These are phyloP conservation scores for Stevia rebaudiana DNA, from an alignment of 140 eudicot species.

Conservation along the genomic window DNA sequence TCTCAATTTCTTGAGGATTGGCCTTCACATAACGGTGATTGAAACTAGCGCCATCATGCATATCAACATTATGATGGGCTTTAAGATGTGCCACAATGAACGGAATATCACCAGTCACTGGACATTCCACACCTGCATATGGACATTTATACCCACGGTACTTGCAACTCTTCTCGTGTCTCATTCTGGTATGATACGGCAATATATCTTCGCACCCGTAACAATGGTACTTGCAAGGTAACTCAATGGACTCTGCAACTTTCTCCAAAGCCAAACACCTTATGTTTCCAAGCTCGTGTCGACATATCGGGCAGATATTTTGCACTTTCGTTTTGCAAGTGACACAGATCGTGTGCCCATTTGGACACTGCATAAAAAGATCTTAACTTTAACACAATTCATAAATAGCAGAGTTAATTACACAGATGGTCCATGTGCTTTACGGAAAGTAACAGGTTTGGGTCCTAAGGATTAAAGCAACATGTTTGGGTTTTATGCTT, in stretches of 20 bases:
- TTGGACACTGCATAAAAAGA: conserved; percentile 36
- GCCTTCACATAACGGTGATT: conserved; percentile 53
- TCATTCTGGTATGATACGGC: conserved; percentile 32
- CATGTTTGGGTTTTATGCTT: no score
- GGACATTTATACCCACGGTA: conserved; percentile 48
- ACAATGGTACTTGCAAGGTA: conserved; percentile 40
- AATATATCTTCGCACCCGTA: conserved; percentile 42
- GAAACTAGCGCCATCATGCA: conserved; percentile 45
- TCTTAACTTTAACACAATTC: not conserved
- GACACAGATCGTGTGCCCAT: conserved; percentile 46
- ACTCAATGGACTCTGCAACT: conserved; percentile 44
- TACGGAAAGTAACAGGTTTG: no score
- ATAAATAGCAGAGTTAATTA: no score
- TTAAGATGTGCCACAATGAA: conserved; percentile 45
- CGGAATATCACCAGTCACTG: conserved; percentile 38
- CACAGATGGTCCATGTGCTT: no score
- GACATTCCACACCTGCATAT: conserved; percentile 46
- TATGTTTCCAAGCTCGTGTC: conserved; percentile 49
- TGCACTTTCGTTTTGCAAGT: conserved; percentile 41
- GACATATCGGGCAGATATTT: conserved; percentile 42
- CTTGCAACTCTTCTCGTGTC: conserved; percentile 44
- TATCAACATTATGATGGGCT: conserved; percentile 40
- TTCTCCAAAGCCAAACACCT: conserved; percentile 48
- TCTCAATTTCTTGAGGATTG: conserved; percentile 49
- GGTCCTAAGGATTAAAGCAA: no score